Base-by-base conservation (phyloP, 202 grass and related monocot species). In the Brachypodium distachyon region DNA sequence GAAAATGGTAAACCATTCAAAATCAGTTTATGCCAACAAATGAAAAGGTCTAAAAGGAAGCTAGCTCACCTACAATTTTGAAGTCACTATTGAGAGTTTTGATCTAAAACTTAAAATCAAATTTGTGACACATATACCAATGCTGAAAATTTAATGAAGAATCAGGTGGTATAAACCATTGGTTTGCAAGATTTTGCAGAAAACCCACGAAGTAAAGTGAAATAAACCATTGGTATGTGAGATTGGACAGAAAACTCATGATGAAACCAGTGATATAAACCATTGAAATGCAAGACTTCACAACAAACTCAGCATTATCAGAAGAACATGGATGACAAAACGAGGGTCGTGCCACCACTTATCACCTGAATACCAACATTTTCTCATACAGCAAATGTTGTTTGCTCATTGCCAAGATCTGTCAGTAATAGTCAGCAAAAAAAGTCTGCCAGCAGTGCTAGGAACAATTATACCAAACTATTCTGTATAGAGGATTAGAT, bases 401-500 rank as follows among this genome's bases (percentile, higher is more conserved):
- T n/a, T n/a, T n/a, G n/a, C n/a, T n/a, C n/a, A n/a, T 60, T 46
- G 21, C 46, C 13, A 77, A 10, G 10, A 68, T 41, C 13, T 59
- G 58, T 48, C 58, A 78, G 23, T 14, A 39, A 73, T 67, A 14
- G 7, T 14, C 7, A 31, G 16, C 4, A 34, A 25, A 21, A 70
- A 37, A 38, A 69, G n/a, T n/a, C 26, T 74, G 69, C 4, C 43
- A 46, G 31, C 22, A 23, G 16, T 9, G 19, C 55, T 69, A 70
- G 69, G 74, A 12, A 73, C 25, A 23, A 21, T 7, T 12, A 25
- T 28, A 61, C 41, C 21, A 3, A 51, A 38, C 58, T 42, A 75
- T 49, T 84, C 12, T 81, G n/a, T 5, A 65, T 23, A 57, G 61
- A 52, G 61, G 23, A 47, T 75, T 54, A 83, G 39, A 70, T 75